Conservation (phyloP, 1,284 basidiomycete genomes). For the Stereum hirsutum region DNA sequence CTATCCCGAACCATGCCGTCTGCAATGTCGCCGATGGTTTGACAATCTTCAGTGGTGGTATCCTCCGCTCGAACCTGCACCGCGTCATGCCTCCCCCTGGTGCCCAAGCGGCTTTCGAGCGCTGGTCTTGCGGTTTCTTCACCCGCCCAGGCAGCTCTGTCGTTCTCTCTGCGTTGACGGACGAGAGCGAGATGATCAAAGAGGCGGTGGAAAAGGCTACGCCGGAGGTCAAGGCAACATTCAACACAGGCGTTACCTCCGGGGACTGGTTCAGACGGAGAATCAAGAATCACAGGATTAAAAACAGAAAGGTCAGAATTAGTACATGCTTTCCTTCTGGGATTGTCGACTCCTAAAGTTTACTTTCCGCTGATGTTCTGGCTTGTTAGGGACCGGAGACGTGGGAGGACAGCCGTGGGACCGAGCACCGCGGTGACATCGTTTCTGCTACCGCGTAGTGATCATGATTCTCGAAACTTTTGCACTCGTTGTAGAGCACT, state of each 20-base stretch:
- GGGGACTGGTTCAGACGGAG: constrained; percentile 15
- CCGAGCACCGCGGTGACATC: constrained; percentile 1
- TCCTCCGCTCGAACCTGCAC: constrained; percentile 28
- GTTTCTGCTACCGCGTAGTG: no score
- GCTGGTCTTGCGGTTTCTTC: constrained; percentile 29
- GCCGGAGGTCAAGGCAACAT: constrained; percentile 13
- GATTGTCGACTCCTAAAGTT: background rate
- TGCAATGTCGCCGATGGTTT: constrained; percentile 27
- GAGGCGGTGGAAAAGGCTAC: constrained; percentile 16
- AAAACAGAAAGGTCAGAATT: background rate
- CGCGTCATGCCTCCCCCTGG: constrained; percentile 22
- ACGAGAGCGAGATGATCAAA: constrained; percentile 16
- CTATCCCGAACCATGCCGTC: constrained; percentile 21
- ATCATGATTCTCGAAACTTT: no score
- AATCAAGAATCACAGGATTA: constrained; percentile 1
- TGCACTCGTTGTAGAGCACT: no score
- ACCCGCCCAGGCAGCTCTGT: constrained; percentile 22
- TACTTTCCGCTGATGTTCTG: no score
- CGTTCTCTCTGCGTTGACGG: constrained; percentile 14
- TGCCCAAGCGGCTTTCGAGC: constrained; percentile 20
- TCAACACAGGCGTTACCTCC: constrained; percentile 16
- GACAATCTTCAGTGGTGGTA: constrained; percentile 31
- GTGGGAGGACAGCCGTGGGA: constrained; percentile 1
- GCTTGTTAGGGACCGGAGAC: constrained; percentile 3
- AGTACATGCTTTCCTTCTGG: background rate